Conservation (phyloP, 1,139 yeast genomes). For the Candida sojae region DNA sequence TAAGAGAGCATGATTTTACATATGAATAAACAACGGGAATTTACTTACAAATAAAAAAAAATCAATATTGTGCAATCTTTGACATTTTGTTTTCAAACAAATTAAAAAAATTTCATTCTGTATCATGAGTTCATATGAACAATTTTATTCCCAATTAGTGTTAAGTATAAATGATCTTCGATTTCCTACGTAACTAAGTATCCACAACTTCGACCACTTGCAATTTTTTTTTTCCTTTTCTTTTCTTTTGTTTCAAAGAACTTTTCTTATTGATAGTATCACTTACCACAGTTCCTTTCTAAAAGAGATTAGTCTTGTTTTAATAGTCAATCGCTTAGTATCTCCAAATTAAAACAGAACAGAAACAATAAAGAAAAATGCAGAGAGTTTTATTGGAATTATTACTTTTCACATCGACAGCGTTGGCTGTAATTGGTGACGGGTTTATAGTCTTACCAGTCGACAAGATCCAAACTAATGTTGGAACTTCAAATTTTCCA, state of each 20-base stretch:
- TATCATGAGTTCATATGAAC: not conserved
- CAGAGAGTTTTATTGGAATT: conserved; percentile 3
- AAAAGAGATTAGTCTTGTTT: not conserved
- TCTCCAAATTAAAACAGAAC: not conserved
- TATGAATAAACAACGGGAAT: too few relatives aligned
- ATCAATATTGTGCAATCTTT: not conserved
- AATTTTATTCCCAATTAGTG: not conserved
- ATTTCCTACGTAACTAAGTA: not conserved
- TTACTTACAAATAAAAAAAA: too few relatives aligned
- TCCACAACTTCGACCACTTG: too few relatives aligned
- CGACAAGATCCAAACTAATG: conserved; percentile 6
- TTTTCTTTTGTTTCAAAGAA: not conserved
- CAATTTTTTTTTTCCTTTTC: not conserved
- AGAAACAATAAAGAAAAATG: not conserved
- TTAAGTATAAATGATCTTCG: not conserved
- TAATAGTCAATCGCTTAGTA: not conserved
- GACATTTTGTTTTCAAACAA: conserved; percentile 1
- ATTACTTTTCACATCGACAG: conserved; percentile 6
- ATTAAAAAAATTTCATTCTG: not conserved
- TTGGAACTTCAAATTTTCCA: conserved; percentile 4
- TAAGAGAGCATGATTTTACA: too few relatives aligned
- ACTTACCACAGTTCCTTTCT: too few relatives aligned
- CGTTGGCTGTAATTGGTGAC: conserved; percentile 10
- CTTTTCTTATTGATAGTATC: too few relatives aligned
- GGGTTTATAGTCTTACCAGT: conserved; percentile 11